Evolutionary conservation across 768 basidiomycete species (phyloP).

Genomic region (Clathrus columnatus): DNA sequence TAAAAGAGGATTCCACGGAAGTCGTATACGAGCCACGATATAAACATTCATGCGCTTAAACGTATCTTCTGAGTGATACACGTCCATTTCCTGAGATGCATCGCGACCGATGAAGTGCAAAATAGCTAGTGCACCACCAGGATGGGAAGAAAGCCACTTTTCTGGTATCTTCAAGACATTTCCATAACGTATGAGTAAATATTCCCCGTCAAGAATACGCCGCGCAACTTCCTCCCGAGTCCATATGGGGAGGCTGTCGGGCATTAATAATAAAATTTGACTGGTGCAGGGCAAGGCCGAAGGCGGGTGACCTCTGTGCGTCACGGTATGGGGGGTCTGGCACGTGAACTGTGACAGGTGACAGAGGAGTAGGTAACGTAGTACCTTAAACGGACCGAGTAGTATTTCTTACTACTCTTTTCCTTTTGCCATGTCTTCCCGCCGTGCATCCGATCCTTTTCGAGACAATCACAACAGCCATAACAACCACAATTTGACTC

Average conservation of each 20-base stretch:
- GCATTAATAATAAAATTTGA: not conserved
- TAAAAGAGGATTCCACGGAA: constrained; percentile 69
- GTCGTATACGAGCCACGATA: constrained; percentile 59
- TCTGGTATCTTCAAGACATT: constrained; percentile 57
- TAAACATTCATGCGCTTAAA: constrained; percentile 51
- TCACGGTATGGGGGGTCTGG: not conserved
- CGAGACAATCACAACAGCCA: constrained; percentile 11
- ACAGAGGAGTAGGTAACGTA: not conserved
- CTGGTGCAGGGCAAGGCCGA: not conserved
- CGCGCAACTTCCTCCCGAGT: constrained; percentile 51
- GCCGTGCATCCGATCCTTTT: constrained; percentile 9
- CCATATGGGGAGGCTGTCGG: constrained; percentile 22
- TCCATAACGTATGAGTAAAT: constrained; percentile 64
- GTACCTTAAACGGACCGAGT: not conserved
- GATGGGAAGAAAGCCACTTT: constrained; percentile 78
- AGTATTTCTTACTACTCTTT: not conserved
- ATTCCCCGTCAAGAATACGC: constrained; percentile 67
- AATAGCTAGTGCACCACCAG: constrained; percentile 81
- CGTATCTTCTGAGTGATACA: constrained; percentile 64
- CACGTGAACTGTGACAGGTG: not conserved
- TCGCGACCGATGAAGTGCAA: constrained; percentile 95
- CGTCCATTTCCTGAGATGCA: constrained; percentile 89
- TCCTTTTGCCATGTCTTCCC: constrained; percentile 1
- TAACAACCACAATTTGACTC: constrained; percentile 27
- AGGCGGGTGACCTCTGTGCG: not conserved